Base-by-base conservation (phyloP, 208 protist genomes). In the Crithidia sp. region DNA sequence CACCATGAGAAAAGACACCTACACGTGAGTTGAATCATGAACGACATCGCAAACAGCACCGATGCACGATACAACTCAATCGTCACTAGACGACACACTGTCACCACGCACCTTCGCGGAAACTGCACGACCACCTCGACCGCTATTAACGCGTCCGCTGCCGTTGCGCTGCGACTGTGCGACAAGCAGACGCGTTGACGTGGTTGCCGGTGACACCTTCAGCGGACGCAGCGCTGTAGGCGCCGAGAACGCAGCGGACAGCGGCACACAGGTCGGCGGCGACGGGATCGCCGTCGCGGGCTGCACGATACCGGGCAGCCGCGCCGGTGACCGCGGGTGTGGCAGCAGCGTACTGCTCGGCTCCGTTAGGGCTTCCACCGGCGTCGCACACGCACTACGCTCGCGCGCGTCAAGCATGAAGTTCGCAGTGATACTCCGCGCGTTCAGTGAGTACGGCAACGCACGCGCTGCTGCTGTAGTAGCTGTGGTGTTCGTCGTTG, bases 401-500 rank as follows among this genome's bases (percentile, higher is more conserved):
- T 66, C 61, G n/a, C 61, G 61, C 47, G 61, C 36, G 6, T 66
- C 61, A 0, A 43, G 6, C 19, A n/a, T n/a, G 12, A 14, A 39
- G 4, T 43, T 16, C 39, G 57, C 13, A 9, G 10, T 19, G 12
- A 14, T 28, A 7, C 16, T n/a, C 4, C 61, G 61, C 1, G 61
- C 3, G 45, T 41, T 53, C 45, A 43, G 28, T 0, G 61, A n/a
- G 45, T 66, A 55, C 5, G 12, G 45, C 45, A 55, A 5, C 8
- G 45, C 36, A n/a, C 61, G 43, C 17, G 43, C n/a, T 64, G 43
- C 43, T 52, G 59, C 39, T 62, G 57, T 47, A 28, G 28, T 28
- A 28, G 28, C 28, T 28, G 28, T 28, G 28, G 28, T 28, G 28
- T 1, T 28, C 28, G 28, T 28, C 28, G 28, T 28, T 28, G 28